Conservation (phyloP, 257 asterid species). For the Scutellaria minor region DNA sequence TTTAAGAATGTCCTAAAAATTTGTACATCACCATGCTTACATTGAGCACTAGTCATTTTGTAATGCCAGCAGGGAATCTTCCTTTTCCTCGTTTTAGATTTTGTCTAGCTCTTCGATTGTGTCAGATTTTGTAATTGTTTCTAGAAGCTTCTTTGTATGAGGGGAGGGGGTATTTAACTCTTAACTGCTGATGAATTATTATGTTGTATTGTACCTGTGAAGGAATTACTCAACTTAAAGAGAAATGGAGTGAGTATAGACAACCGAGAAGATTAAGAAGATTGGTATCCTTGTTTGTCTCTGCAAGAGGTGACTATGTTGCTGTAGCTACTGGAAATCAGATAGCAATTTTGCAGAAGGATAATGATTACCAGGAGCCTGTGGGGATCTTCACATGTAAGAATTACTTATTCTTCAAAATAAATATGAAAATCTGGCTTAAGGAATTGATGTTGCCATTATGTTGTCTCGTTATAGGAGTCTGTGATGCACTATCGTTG, state of each 20-base stretch:
- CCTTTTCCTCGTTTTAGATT: background rate
- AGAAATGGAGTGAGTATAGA: slow-evolving; percentile 69
- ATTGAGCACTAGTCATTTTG: slow-evolving; percentile 18
- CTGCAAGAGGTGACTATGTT: slow-evolving; percentile 76
- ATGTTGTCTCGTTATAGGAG: slow-evolving; percentile 5
- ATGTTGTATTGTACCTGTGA: slow-evolving; percentile 32
- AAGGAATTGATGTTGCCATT: slow-evolving; percentile 16
- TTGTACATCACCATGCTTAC: background rate
- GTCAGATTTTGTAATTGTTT: slow-evolving; percentile 2
- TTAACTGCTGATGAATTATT: slow-evolving; percentile 31
- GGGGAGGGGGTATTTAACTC: background rate
- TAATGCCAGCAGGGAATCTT: slow-evolving; percentile 1
- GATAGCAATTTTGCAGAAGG: slow-evolving; percentile 76
- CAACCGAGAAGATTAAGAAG: slow-evolving; percentile 57
- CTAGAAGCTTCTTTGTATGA: background rate
- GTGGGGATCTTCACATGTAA: slow-evolving; percentile 80
- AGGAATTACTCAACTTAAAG: slow-evolving; percentile 78
- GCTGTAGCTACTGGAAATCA: slow-evolving; percentile 87
- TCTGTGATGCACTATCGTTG: background rate
- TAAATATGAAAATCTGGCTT: slow-evolving; percentile 9
- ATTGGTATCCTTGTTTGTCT: slow-evolving; percentile 70
- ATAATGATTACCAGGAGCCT: slow-evolving; percentile 82
- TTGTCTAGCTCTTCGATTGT: slow-evolving; percentile 16
- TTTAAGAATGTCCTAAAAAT: background rate
- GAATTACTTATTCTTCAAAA: slow-evolving; percentile 39